Evolutionary conservation across 2,329 filamentous ascomycete genomes (phyloP).

Genomic region (Colletotrichum lentis): DNA sequence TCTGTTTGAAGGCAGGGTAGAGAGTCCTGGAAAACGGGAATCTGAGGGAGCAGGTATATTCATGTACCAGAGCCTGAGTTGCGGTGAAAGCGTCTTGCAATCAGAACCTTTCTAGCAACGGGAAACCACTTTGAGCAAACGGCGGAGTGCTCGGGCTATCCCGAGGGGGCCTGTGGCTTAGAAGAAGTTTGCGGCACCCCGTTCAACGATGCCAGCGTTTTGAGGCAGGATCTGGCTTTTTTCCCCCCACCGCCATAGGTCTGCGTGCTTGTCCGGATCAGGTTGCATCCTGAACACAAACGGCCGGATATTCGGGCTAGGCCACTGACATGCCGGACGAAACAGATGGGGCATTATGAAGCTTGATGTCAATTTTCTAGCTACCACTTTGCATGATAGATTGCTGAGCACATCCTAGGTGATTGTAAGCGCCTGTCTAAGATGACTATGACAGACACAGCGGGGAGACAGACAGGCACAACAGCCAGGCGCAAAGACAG

Average conservation of each 20-base stretch:
- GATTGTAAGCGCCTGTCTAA: too few relatives aligned
- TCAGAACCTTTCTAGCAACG: too few relatives aligned
- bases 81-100: background rate
- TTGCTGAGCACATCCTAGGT: too few relatives aligned
- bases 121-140: background rate
- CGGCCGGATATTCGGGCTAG: too few relatives aligned
- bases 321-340: too few relatives aligned
- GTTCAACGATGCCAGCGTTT: background rate
- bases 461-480: background rate
- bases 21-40: background rate
- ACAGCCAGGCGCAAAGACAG: background rate
- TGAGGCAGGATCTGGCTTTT: background rate
- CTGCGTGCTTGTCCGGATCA: too few relatives aligned
- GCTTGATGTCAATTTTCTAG: too few relatives aligned
- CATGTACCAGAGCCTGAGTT: background rate
- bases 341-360: too few relatives aligned
- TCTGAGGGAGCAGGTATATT: background rate
- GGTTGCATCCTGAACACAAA: too few relatives aligned
- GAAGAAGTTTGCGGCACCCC: background rate
- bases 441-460: too few relatives aligned
- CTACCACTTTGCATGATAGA: too few relatives aligned
- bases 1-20: background rate
- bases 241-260: too few relatives aligned
- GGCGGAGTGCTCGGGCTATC: background rate
- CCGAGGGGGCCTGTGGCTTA: background rate